These are phyloP conservation scores for Ascocoryne sarcoides DNA, from an alignment of 2,329 filamentous ascomycete species.

Conservation along the genomic window DNA sequence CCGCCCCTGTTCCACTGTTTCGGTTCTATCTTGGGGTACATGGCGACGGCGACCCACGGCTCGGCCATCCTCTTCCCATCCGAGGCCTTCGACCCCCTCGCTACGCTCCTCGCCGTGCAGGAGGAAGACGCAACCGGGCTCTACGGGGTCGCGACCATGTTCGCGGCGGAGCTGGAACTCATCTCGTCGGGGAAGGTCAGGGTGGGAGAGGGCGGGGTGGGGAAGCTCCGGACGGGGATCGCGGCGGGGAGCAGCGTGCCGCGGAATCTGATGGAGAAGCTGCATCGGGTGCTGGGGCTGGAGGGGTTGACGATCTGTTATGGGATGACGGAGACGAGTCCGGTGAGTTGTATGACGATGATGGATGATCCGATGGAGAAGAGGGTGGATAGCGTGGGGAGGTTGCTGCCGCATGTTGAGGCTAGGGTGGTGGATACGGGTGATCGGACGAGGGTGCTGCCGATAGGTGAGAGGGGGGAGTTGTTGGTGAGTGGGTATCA, in stretches of 20 bases:
- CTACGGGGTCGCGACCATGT: slow-evolving; percentile 93
- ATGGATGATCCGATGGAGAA: slow-evolving; percentile 59
- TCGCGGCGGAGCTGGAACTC: slow-evolving; percentile 76
- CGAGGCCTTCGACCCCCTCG: slow-evolving; percentile 76
- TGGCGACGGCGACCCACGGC: slow-evolving; percentile 84
- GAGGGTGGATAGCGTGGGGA: slow-evolving; percentile 62
- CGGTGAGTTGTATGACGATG: slow-evolving; percentile 56
- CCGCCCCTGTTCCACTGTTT: slow-evolving; percentile 89
- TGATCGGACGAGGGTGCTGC: background rate
- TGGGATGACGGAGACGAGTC: slow-evolving; percentile 32
- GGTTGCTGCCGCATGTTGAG: slow-evolving; percentile 72
- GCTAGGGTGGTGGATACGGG: slow-evolving; percentile 64
- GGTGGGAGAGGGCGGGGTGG: slow-evolving; percentile 42
- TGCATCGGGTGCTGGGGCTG: slow-evolving; percentile 68
- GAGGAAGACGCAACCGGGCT: slow-evolving; percentile 53
- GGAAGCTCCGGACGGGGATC: slow-evolving; percentile 76
- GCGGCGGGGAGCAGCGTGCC: slow-evolving; percentile 83
- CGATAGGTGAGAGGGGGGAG: slow-evolving; percentile 55
- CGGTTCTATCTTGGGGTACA: slow-evolving; percentile 84
- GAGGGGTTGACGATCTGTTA: slow-evolving; percentile 87
- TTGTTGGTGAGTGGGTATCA: slow-evolving; percentile 77
- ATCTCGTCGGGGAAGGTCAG: slow-evolving; percentile 43
- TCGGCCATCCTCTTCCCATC: slow-evolving; percentile 76
- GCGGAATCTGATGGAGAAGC: slow-evolving; percentile 65
- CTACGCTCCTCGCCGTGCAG: slow-evolving; percentile 48